These are phyloP conservation scores for Phaeodactylum tricornutum DNA, from an alignment of 108 stramenopile genomes.

Conservation along the genomic window DNA sequence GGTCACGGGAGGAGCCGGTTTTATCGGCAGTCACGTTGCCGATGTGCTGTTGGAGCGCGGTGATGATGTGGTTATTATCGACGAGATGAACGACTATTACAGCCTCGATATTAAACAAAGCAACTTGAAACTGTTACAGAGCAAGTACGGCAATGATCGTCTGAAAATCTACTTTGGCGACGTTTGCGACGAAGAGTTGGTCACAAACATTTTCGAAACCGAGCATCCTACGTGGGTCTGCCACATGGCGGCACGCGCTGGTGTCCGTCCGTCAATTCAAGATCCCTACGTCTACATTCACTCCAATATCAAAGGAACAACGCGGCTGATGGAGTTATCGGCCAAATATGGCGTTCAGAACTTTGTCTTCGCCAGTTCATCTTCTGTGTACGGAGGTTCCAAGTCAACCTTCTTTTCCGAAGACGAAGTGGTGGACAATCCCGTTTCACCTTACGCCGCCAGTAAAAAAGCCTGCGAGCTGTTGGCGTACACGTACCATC, in stretches of 20 bases:
- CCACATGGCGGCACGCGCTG: constrained; percentile 87
- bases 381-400: constrained; percentile 85
- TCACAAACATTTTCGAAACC: constrained; percentile 50
- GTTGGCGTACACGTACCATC: constrained; percentile 84
- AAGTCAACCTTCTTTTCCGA: constrained; percentile 76
- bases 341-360: constrained; percentile 56
- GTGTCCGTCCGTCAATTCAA: constrained; percentile 87
- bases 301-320: constrained; percentile 83
- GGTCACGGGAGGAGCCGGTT: constrained; percentile 89
- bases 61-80: constrained; percentile 13
- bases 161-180: constrained; percentile 68
- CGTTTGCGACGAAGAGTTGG: constrained; percentile 80
- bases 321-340: constrained; percentile 62
- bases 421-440: constrained; percentile 77
- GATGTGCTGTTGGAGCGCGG: constrained; percentile 31
- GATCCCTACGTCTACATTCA: constrained; percentile 93
- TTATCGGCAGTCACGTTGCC: constrained; percentile 72
- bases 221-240: constrained; percentile 63
- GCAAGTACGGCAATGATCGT: constrained; percentile 32
- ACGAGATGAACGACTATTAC: constrained; percentile 83
- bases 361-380: constrained; percentile 85
- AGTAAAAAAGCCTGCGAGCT: constrained; percentile 89
- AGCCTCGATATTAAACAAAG: constrained; percentile 65
- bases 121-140: constrained; percentile 35
- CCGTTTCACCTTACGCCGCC: constrained; percentile 84